Base-by-base conservation (phyloP, 306 rosid genomes). In the Fragaria iinumae region DNA sequence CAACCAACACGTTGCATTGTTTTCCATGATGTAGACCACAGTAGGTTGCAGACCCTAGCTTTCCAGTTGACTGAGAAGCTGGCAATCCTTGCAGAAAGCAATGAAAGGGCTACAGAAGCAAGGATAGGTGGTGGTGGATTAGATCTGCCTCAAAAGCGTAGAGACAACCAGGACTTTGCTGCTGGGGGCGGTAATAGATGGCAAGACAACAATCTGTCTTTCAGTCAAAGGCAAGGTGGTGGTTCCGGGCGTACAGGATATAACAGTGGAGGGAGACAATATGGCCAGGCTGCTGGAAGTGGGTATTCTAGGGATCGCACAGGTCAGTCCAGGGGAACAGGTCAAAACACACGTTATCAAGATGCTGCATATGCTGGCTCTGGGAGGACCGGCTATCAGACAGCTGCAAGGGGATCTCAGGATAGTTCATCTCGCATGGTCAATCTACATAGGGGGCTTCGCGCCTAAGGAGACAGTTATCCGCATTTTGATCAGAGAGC, bases 21-120 rank as follows among this genome's bases (percentile, higher is more conserved):
- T 52, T 85, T 85, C 78, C 86, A 80, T 18, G 83, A 76, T 43
- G 88, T 86, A 34, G 89, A 80, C 47, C 80, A 85, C 87, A 83
- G 90, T 55, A 90, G 96, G 75, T 72, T 90, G 82, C 97, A 90
- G 83, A 89, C 93, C 1, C 56, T 94, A 77, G 91, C 96, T 52
- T 94, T 94, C 93, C 93, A 90, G 71, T 76, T 93, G 81, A 88
- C 98, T 2, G 97, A 93, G 80, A 91, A 91, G 83, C 67, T 93
- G 71, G 73, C 98, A 41, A 86, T 91, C 82, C 87, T 93, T 55
- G 93, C 93, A 6, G 98, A 93, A 85, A 90, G 89, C 71, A 93
- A 93, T 69, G 98, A 93, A 79, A 91, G 98, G 73, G 98, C 98
- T 32, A 69, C 77, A n/a, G 98, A 93, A 80, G 94, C 90, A 32